Evolutionary conservation across 2,329 filamentous ascomycete species (phyloP), one percentile per base, ranked within the genome.

Genomic region (Tolypocladium album): DNA sequence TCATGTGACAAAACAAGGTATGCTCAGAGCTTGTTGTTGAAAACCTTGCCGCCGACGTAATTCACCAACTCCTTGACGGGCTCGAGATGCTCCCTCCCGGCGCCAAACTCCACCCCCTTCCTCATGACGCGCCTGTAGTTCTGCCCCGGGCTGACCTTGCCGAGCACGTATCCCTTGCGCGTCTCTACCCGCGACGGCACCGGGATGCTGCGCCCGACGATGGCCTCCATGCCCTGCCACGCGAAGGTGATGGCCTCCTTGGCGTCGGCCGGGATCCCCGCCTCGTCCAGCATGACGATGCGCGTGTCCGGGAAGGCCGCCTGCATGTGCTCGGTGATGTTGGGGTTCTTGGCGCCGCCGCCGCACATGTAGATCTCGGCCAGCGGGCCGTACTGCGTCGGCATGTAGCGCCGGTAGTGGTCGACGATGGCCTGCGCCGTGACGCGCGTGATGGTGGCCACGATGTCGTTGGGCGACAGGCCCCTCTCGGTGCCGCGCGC

Each of bases 291-390:
- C 75, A 82, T 81, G 58, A 77, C 71, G 53, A 86, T 80, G 43
- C 72, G 74, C 2, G 77, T 77, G 43, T 74, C 71, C 17, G 77
- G 82, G 64, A 77, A 81, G 61, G 74, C 70, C 59, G 68, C 65
- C 67, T 82, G 78, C 62, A 86, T 78, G 66, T 78, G 82, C 8
- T 75, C 68, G 9, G 66, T 74, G 64, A 86, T 85, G 63, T 84
- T 85, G 1, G 80, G 78, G 65, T 86, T 85, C 61, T 78, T 76
- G 0, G 82, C 82, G 22, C 82, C 82, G 6, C 80, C 81, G 13
- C 83, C 83, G 67, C 82, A 85, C 77, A 86, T 81, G 72, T 82
- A 86, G 43, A 86, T 76, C 70, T 86, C 82, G 5, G 74, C 76
- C 59, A 84, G 75, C 17, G 68, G 67, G 12, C 69, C 68, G 57